Percentiles rank a stretch among this genome's conserved stretches.
Evolutionary conservation across 192 early-diverging fungal species (phyloP).

Genomic region (Podila minutissima): DNA sequence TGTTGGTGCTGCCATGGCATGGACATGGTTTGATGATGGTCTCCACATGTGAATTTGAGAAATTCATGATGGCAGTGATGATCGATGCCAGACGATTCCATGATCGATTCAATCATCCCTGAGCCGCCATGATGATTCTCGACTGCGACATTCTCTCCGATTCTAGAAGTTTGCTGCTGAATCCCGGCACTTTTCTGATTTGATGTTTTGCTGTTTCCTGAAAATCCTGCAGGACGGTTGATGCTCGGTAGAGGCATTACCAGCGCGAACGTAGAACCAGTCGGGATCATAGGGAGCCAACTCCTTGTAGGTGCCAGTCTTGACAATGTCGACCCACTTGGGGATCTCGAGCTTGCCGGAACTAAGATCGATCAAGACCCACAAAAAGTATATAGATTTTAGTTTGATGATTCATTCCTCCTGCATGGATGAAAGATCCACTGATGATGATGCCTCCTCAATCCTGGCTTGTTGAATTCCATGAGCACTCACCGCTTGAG

Average conservation of each 20-base stretch:
- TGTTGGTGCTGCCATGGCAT: neutral
- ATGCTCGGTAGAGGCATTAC: conserved; percentile 54
- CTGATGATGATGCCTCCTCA: conserved; percentile 1
- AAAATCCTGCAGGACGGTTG: neutral
- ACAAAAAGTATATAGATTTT: conserved; percentile 1
- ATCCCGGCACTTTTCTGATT: neutral
- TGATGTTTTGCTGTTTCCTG: neutral
- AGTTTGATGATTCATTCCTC: conserved; percentile 14
- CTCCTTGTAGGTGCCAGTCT: conserved; percentile 98
- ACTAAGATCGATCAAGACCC: conserved; percentile 10
- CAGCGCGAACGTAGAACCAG: conserved; percentile 99
- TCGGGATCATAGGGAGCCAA: conserved; percentile 97
- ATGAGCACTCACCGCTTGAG: conserved; percentile 80
- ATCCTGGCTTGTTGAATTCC: neutral
- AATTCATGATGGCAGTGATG: neutral
- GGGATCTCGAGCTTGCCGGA: conserved; percentile 99
- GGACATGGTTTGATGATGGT: conserved; percentile 1
- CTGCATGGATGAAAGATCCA: no score
- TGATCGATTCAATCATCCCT: neutral
- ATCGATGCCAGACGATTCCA: neutral
- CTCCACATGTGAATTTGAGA: conserved; percentile 2
- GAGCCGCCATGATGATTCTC: neutral
- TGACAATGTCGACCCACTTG: conserved; percentile 99
- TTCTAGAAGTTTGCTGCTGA: neutral
- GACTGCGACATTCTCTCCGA: neutral